Conservation (phyloP, 2,329 filamentous ascomycete species). For the Leptographium flavum region DNA sequence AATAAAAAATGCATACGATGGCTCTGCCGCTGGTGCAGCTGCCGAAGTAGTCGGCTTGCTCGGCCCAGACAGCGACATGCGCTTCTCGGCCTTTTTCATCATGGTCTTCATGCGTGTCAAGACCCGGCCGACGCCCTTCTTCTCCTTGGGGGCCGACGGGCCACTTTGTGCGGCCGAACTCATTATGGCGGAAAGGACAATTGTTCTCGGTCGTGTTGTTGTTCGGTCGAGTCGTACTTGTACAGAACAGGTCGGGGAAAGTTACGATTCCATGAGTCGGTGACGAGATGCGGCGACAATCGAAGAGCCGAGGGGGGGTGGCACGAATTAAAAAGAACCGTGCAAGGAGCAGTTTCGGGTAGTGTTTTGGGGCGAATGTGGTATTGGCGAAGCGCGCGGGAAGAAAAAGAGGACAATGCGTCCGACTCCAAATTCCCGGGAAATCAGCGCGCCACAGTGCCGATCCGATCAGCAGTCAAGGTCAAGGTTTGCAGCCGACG, state of each 20-base stretch:
- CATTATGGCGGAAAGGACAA: constrained; percentile 17
- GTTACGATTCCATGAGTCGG: neutral
- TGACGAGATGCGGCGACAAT: neutral
- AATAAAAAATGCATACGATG: constrained; percentile 3
- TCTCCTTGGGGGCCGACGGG: constrained; percentile 24
- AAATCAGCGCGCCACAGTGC: constrained; percentile 2
- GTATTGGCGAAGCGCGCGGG: neutral
- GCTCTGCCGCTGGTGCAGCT: constrained; percentile 4
- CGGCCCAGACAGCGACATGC: constrained; percentile 12
- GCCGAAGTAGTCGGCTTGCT: constrained; percentile 9
- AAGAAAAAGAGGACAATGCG: neutral
- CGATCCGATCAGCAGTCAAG: too few species aligned
- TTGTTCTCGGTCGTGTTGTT: neutral
- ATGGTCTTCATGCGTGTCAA: constrained; percentile 35
- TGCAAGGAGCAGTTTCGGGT: neutral
- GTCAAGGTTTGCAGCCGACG: too few species aligned
- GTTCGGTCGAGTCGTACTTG: neutral
- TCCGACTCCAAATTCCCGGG: neutral
- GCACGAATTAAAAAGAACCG: neutral
- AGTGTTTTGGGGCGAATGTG: neutral
- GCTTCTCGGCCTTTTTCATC: constrained; percentile 28
- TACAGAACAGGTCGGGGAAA: neutral
- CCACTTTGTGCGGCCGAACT: constrained; percentile 26
- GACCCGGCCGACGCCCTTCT: constrained; percentile 31
- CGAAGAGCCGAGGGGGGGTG: too few species aligned